phyloP scores from a whole-genome alignment of 306 rosid genomes.

The Argentina anserina region DNA sequence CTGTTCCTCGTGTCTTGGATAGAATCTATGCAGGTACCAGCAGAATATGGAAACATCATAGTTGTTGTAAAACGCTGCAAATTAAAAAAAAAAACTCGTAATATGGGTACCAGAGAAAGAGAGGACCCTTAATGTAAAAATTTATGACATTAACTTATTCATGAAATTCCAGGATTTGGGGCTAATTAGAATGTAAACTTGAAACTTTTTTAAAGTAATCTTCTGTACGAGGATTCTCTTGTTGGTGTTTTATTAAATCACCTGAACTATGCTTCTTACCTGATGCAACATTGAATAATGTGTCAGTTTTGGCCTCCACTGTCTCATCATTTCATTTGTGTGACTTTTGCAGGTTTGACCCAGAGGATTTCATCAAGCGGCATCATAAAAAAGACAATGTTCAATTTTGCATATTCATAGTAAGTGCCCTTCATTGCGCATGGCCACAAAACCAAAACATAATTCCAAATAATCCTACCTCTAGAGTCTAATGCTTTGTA shows the following conservation, averaged over 20 bases:
- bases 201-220: not conserved
- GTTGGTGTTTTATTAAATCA: constrained; percentile 16
- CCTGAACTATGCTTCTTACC: constrained; percentile 2
- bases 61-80: not conserved
- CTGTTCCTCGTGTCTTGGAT: constrained; percentile 96
- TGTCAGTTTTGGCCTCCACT: not conserved
- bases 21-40: constrained; percentile 69
- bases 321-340: constrained; percentile 3
- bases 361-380: constrained; percentile 80
- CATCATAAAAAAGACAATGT: constrained; percentile 57
- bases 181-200: not conserved
- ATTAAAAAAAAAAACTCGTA: not conserved
- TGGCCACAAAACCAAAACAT: not conserved
- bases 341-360: constrained; percentile 61
- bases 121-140: not conserved
- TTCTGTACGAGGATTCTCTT: not conserved
- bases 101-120: not conserved
- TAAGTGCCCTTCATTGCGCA: constrained; percentile 36
- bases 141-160: not conserved
- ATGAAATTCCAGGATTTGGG: not conserved
- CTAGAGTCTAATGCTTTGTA: not conserved
- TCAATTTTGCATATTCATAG: constrained; percentile 72
- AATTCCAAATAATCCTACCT: not conserved
- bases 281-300: not conserved
- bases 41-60: not conserved